phyloP scores from a whole-genome alignment of 2,329 filamentous ascomycete genomes.

The Drechslera avenae region DNA sequence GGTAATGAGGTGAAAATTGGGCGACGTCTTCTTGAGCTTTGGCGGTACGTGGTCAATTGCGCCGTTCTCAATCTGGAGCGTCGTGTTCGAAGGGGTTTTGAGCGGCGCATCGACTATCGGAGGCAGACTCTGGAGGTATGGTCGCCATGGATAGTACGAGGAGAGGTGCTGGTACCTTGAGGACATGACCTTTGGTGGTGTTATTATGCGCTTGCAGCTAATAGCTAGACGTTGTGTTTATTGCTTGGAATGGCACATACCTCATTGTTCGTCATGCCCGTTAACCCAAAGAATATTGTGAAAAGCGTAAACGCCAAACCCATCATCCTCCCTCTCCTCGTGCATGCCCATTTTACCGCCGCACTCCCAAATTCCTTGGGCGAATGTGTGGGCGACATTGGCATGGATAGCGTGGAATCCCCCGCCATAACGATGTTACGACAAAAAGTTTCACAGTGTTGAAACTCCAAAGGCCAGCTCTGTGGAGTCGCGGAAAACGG shows the following conservation, averaged over 20 bases:
- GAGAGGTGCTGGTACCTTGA: conserved; percentile 34
- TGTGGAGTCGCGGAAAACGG: too few relatives aligned
- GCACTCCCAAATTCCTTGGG: conserved; percentile 33
- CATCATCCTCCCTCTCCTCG: conserved; percentile 37
- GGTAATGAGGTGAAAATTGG: conserved; percentile 61
- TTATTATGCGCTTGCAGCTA: conserved; percentile 4
- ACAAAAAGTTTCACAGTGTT: neutral
- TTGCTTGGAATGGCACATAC: conserved; percentile 4
- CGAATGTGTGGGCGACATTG: conserved; percentile 33
- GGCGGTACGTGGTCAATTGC: conserved; percentile 33
- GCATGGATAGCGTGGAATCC: conserved; percentile 31
- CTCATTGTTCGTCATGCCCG: conserved; percentile 25
- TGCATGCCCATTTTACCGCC: conserved; percentile 36
- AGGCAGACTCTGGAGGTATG: conserved; percentile 30
- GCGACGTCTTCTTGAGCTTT: conserved; percentile 40
- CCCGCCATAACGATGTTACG: conserved; percentile 23
- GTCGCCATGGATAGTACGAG: conserved; percentile 38
- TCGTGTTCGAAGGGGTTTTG: conserved; percentile 41
- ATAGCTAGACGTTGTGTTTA: neutral
- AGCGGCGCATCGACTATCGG: conserved; percentile 34
- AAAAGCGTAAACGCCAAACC: conserved; percentile 28
- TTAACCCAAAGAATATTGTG: conserved; percentile 27
- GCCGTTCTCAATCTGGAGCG: conserved; percentile 43
- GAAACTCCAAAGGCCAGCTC: too few relatives aligned
- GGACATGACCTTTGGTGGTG: conserved; percentile 27